Evolutionary conservation across 305 asterid genomes (phyloP).

Genomic region (Solanum chacoense): DNA sequence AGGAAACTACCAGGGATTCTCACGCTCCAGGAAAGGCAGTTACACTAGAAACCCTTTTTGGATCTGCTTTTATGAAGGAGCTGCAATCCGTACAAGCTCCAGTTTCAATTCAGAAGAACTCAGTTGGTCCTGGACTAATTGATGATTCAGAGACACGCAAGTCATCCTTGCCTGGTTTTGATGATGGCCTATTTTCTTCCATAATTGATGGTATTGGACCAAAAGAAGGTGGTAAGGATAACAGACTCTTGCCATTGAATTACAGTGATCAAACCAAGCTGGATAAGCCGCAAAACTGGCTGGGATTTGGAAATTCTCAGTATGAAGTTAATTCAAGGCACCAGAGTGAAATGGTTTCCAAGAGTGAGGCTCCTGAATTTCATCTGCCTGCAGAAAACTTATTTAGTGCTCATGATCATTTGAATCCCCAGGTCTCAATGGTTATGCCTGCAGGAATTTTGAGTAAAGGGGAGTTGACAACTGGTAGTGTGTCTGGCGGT

Average conservation of each 20-base stretch:
- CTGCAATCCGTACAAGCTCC: slow-evolving; percentile 85
- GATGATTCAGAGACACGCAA: slow-evolving; percentile 33
- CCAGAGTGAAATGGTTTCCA: slow-evolving; percentile 22
- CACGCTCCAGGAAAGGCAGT: slow-evolving; percentile 28
- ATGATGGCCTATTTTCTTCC: slow-evolving; percentile 25
- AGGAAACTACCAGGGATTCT: slow-evolving; percentile 23
- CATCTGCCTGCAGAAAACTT: slow-evolving; percentile 54
- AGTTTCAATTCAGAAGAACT: slow-evolving; percentile 65
- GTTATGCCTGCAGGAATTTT: slow-evolving; percentile 31
- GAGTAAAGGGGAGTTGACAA: slow-evolving; percentile 35
- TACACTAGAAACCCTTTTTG: slow-evolving; percentile 88
- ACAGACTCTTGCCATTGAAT: slow-evolving; percentile 18
- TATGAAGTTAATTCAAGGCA: slow-evolving; percentile 27
- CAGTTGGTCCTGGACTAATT: slow-evolving; percentile 30
- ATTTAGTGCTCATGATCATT: slow-evolving; percentile 35
- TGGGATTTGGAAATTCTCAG: slow-evolving; percentile 32
- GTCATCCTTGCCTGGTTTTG: slow-evolving; percentile 24
- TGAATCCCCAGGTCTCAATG: slow-evolving; percentile 23
- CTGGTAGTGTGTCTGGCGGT: slow-evolving; percentile 31
- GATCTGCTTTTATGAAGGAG: slow-evolving; percentile 89
- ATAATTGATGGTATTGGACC: slow-evolving; percentile 21
- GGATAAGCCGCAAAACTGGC: slow-evolving; percentile 43
- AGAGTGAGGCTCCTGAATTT: slow-evolving; percentile 22
- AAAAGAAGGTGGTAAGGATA: slow-evolving; percentile 20
- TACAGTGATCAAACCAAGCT: slow-evolving; percentile 24